Evolutionary conservation across 1,139 yeast genomes (phyloP).

Genomic region (Nakaseomyces glabratus): DNA sequence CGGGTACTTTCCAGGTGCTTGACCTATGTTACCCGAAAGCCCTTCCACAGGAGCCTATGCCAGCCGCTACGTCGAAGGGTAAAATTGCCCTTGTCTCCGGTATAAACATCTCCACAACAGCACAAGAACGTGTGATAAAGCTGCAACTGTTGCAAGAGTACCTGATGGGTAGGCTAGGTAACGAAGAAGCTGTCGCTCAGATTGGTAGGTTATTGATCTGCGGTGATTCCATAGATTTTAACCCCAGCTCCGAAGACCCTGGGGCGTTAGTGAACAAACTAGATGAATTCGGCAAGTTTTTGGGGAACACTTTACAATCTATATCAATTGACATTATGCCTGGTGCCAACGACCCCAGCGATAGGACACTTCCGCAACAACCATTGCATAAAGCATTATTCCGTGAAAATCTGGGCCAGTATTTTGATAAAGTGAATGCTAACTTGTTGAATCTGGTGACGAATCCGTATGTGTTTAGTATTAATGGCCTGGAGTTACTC

Average conservation of each 20-base stretch:
- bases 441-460: slow-evolving; percentile 44
- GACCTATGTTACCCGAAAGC: slow-evolving; percentile 67
- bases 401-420: slow-evolving; percentile 36
- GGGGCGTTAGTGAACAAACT: slow-evolving; percentile 26
- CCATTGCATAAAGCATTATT: slow-evolving; percentile 73
- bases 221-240: slow-evolving; percentile 57
- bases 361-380: slow-evolving; percentile 79
- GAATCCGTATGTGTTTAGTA: slow-evolving; percentile 66
- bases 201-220: slow-evolving; percentile 58
- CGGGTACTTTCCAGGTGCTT: slow-evolving; percentile 78
- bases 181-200: slow-evolving; percentile 26
- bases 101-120: slow-evolving; percentile 42
- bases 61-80: slow-evolving; percentile 11
- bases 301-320: slow-evolving; percentile 49
- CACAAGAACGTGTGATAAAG: slow-evolving; percentile 38
- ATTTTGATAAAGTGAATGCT: slow-evolving; percentile 36
- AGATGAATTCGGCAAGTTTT: slow-evolving; percentile 44
- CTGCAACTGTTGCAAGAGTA: slow-evolving; percentile 62
- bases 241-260: slow-evolving; percentile 21
- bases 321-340: slow-evolving; percentile 75
- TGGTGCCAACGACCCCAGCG: slow-evolving; percentile 78
- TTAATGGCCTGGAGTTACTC: slow-evolving; percentile 48
- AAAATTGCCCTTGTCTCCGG: slow-evolving; percentile 70
- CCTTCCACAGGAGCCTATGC: slow-evolving; percentile 45
- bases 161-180: slow-evolving; percentile 59